Conservation (phyloP, 139 green algal genomes). For the Yamagishiella unicocca region DNA sequence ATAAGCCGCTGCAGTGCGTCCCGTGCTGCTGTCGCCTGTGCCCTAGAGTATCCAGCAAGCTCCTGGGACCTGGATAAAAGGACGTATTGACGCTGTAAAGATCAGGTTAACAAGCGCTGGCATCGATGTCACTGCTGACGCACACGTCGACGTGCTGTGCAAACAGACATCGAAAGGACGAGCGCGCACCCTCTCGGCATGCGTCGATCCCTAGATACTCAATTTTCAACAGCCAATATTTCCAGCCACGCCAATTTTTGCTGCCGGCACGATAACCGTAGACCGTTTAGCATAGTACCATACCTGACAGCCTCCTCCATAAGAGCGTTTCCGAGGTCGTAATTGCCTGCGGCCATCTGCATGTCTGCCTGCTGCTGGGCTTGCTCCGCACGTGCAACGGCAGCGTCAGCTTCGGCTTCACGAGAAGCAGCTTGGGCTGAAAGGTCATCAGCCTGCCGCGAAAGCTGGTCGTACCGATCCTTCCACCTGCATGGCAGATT, state of each 20-base stretch:
- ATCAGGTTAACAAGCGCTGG: no score
- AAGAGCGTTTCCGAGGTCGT: constrained; percentile 15
- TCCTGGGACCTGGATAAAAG: constrained; percentile 42
- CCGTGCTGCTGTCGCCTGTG: constrained; percentile 7
- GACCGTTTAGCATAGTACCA: no score
- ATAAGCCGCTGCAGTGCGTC: constrained; percentile 17
- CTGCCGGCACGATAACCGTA: no score
- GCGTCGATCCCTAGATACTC: no score
- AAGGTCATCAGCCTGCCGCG: background rate
- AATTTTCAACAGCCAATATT: no score
- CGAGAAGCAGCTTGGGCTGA: background rate
- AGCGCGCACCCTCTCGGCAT: no score
- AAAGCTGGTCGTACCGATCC: background rate
- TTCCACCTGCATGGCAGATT: constrained; percentile 13
- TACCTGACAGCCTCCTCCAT: constrained; percentile 42
- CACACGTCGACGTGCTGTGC: no score
- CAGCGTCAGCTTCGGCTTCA: constrained; percentile 10
- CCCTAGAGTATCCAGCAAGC: constrained; percentile 5
- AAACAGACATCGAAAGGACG: no score
- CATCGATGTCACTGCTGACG: no score
- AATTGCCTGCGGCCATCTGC: constrained; percentile 39
- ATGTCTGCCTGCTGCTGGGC: constrained; percentile 18
- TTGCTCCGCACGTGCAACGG: background rate
- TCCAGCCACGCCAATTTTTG: no score
- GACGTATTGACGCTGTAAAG: no score